Base-by-base conservation (phyloP, 1,139 yeast species). In the Hemisphaericaspora xylofermentans region DNA sequence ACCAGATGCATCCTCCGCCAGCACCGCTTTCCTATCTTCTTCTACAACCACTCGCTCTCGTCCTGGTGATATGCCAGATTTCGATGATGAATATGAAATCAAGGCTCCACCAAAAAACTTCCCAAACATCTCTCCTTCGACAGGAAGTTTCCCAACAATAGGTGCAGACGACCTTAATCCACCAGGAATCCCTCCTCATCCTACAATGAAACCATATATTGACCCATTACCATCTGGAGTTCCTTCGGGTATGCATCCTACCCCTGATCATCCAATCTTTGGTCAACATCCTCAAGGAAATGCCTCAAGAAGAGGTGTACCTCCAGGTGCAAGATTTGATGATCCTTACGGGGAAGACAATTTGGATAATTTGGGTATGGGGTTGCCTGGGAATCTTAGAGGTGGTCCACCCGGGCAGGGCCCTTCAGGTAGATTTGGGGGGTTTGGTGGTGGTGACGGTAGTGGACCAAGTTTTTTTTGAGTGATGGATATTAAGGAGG, bases 1-100 rank as follows among this genome's bases (percentile, higher is more conserved):
- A 8, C 16, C 32, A 3, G 14, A 33, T 13, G 5, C 17, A 15
- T 8, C 33, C 3, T 9, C 17, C 22, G 12, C 33, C 26, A 13
- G 7, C 25, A n/a, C 16, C 16, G 2, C 37, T 19, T 13, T 33
- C 14, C 12, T 17, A 24, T n/a, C 10, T n/a, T 24, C 34, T 14
- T n/a, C 30, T 8, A n/a, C 18, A 12, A 6, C 30, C 19, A n/a
- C 14, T 25, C 22, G 17, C 18, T 8, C 35, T 6, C 35, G 45
- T 28, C 54, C 54, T 4, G n/a, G 35, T 26, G 78, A 71, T 47
- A 74, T 73, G 59, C 84, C 84, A 1, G 76, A 71, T 16, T 79
- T 79, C 54, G 84, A 79, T 33, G 83, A 78, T 53, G 84, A 79
- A 51, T 74, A 74, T 47, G 76, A 76, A 49, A 60, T 75, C 40